Conservation (phyloP, 2,329 filamentous ascomycete genomes). For the Aureobasidium sp. region DNA sequence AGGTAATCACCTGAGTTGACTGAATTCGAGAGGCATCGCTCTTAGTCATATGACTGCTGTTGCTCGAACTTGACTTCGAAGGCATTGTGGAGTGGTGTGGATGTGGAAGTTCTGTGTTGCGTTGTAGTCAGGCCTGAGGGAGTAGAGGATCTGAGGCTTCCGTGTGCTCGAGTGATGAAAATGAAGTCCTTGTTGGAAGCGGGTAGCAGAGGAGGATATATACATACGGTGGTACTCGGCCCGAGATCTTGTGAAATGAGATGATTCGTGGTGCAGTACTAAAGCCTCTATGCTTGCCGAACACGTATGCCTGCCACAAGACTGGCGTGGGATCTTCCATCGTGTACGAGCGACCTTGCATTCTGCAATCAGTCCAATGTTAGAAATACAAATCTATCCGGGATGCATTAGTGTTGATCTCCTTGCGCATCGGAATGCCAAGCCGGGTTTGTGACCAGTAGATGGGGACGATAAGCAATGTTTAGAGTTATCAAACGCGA, state of each 20-base stretch:
- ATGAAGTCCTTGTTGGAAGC: no score
- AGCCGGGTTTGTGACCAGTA: neutral
- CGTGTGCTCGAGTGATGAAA: no score
- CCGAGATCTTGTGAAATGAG: no score
- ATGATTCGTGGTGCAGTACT: no score
- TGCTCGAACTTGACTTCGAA: neutral
- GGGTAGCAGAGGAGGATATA: no score
- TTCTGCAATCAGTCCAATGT: neutral
- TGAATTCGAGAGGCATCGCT: neutral
- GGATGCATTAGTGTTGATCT: neutral
- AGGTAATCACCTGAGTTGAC: neutral
- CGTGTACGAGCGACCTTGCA: neutral
- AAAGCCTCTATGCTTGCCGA: neutral
- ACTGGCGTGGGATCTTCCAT: neutral
- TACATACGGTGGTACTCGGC: no score
- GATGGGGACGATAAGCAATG: slow-evolving; percentile 1
- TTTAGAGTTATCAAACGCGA: neutral
- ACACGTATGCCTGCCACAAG: neutral
- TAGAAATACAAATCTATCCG: neutral
- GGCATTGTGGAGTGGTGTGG: neutral
- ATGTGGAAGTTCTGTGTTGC: neutral
- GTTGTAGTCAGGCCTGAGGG: no score
- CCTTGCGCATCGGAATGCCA: neutral
- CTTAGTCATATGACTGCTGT: slow-evolving; percentile 1
- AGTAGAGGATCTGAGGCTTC: no score